Conservation (phyloP, 2,329 filamentous ascomycete species). For the Monilinia fructicola region DNA sequence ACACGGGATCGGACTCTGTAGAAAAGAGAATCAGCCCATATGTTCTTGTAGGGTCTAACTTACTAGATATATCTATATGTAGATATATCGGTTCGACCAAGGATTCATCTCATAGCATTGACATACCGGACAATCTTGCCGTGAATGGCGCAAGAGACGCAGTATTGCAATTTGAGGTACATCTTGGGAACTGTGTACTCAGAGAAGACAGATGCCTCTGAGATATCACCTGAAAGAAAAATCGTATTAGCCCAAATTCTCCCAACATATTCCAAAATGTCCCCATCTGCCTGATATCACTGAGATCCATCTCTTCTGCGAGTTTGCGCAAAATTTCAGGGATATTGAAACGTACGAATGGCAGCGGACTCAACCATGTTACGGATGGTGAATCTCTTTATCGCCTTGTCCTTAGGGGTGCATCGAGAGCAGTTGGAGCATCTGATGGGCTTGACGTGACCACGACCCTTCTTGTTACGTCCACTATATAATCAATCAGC, state of each 20-base stretch:
- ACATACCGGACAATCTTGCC: constrained; percentile 99
- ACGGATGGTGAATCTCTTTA: constrained; percentile 99
- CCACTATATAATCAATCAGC: constrained; percentile 58
- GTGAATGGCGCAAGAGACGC: constrained; percentile 99
- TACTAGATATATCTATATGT: constrained; percentile 5
- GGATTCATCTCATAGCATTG: constrained; percentile 56
- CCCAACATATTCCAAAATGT: neutral
- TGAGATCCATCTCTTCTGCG: neutral
- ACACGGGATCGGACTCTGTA: constrained; percentile 91
- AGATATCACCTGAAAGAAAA: constrained; percentile 87
- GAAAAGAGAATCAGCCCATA: constrained; percentile 35
- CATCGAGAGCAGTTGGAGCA: constrained; percentile 80
- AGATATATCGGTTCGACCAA: constrained; percentile 51
- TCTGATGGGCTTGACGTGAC: constrained; percentile 99
- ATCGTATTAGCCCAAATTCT: constrained; percentile 23
- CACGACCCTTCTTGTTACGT: constrained; percentile 99
- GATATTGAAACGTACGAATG: constrained; percentile 74
- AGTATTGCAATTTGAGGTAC: constrained; percentile 99
- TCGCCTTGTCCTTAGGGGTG: constrained; percentile 92
- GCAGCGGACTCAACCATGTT: constrained; percentile 99
- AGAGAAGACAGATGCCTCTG: constrained; percentile 96
- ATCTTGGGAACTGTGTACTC: constrained; percentile 99
- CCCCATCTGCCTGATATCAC: neutral
- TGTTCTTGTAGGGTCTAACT: constrained; percentile 47
- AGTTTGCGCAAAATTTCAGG: constrained; percentile 5